Base-by-base conservation (phyloP, 805 yeast species). In the Wickerhamomyces subpelliculosus region DNA sequence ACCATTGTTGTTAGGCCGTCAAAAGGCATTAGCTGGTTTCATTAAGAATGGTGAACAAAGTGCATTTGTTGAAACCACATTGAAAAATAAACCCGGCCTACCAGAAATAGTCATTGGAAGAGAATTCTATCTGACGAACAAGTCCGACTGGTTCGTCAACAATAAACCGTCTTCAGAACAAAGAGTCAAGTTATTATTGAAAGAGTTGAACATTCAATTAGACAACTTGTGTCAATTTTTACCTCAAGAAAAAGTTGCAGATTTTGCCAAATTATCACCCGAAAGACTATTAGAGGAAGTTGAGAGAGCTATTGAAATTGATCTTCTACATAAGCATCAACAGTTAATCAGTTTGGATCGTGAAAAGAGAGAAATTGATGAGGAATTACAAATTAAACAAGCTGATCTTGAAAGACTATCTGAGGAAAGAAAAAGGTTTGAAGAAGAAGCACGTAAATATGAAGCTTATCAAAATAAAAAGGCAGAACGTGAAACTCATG, bases 171-270 rank as follows among this genome's bases (percentile, higher is more conserved):
- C 65, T 0, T 60, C 62, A 4, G 86, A 80, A 41, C 45, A 48
- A 11, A 54, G 53, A 5, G 70, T 87, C 4, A 71, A 65, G 40
- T 58, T 60, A 4, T 29, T 70, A 0, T 64, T 83, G 21, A 55
- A 60, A 17, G 52, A 53, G 2, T 70, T 78, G 44, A 84, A 84
- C 52, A 83, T 93, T 42, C 97, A 93, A 54, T 67, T 93, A 40
- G 94, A 87, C 55, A 93, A 90, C 55, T 67, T 90, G 35, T 89
- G 97, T 54, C 97, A 90, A 55, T 93, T 93, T 53, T 64, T 93
- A 39, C 96, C 98, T 0, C 99, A 93, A 56, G 97, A 90, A 51
- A 70, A 94, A 42, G 97, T 93, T 7, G 90, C 95, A 3, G 87
- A 85, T 46, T 93, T 93, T 65, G 95, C 97, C 0, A 74, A 81